Base-by-base conservation (phyloP, 192 early-diverging fungal genomes). In the Coemansia sp. region DNA sequence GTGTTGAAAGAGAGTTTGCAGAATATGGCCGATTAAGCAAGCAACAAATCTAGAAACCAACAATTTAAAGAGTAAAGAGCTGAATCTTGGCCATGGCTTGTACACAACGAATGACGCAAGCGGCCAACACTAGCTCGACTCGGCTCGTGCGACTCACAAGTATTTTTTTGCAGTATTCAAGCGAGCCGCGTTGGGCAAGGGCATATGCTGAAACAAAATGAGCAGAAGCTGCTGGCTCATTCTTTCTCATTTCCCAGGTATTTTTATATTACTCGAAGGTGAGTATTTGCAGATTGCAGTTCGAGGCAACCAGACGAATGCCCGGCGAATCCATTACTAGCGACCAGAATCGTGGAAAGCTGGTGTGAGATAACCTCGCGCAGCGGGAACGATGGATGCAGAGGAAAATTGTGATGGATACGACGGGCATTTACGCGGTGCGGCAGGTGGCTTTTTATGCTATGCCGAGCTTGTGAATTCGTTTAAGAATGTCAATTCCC, bases 241-340 rank as follows among this genome's bases (percentile, higher is more conserved):
- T 54, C 66, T 70, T 62, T 65, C 61, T 70, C 62, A 63, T 70
- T 59, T 56, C 61, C 63, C 62, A 55, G 62, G 66, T 70, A 64
- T 70, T 50, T 58, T 56, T 70, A 64, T 70, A 70, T 70, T 62
- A 56, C 69, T 60, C 62, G 59, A 62, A 70, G 69, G 69, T 70
- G 62, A 53, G 69, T 70, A 35, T 50, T 55, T 22, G 14, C 10
- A 21, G 14, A 38, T 47, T 37, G 11, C 37, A 37, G 21, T 25
- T 43, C 19, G 53, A 32, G 25, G 3, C 53, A 55, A 27, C 14
- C 53, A 27, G 53, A 27, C 53, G 25, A 7, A 27, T 25, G 4
- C 8, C 6, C 27, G 14, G 29, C 53, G 53, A 55, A 55, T 55
- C 53, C 53, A 55, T 32, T 55, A 17, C 53, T 12, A 12, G 15